Percentiles rank a stretch among this genome's conserved stretches.
These are phyloP conservation scores for Euryodendron excelsum DNA, from an alignment of 148 eudicot species.

Conservation along the genomic window DNA sequence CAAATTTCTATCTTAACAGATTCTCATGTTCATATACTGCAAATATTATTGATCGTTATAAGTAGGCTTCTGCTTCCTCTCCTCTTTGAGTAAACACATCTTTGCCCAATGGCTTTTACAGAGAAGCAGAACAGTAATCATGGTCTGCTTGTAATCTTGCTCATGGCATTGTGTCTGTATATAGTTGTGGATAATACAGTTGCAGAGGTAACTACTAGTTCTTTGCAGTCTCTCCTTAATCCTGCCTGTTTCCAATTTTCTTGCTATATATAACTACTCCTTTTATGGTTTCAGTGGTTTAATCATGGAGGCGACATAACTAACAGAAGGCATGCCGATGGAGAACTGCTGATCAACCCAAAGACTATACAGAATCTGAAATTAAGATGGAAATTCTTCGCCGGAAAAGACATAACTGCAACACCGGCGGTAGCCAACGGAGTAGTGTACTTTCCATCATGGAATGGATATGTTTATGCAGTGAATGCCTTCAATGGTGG, in stretches of 20 bases:
- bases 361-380: conserved; percentile 24
- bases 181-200: not conserved
- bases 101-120: not conserved
- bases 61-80: not conserved
- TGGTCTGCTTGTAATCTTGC: not conserved
- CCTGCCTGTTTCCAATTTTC: not conserved
- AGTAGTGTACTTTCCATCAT: conserved; percentile 54
- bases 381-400: conserved; percentile 45
- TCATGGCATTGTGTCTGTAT: not conserved
- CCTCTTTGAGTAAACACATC: not conserved
- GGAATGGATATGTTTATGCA: conserved; percentile 67
- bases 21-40: no score
- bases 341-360: conserved; percentile 34
- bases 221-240: not conserved
- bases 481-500: conserved; percentile 40
- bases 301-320: conserved; percentile 59
- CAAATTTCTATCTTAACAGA: not conserved
- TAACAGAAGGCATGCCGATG: conserved; percentile 41
- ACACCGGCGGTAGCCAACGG: conserved; percentile 59
- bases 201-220: conserved; percentile 1
- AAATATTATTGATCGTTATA: not conserved
- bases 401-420: conserved; percentile 60
- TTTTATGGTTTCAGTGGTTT: conserved; percentile 27
- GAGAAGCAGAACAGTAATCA: not conserved
- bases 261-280: not conserved